These are phyloP conservation scores for Globisporangium uncinulatum DNA, from an alignment of 352 stramenopile species.

Conservation along the genomic window DNA sequence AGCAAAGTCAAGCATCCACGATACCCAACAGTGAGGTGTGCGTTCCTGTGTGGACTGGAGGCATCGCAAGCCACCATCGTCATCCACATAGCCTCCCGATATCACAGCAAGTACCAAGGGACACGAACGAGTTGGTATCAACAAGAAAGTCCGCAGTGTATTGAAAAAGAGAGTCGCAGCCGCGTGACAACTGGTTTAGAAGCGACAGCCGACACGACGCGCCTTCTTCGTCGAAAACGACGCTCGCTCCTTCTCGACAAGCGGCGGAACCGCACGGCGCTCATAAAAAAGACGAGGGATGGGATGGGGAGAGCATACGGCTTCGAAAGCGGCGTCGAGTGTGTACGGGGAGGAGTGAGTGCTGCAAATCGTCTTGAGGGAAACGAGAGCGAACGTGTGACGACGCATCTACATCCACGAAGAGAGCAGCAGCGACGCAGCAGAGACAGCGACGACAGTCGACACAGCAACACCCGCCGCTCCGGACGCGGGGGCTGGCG, in stretches of 20 bases:
- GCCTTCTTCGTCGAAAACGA: too few species aligned
- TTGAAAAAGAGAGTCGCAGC: too few species aligned
- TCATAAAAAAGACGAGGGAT: neutral
- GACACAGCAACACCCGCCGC: neutral
- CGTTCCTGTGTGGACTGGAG: neutral
- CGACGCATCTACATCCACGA: slow-evolving; percentile 7
- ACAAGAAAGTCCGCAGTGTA: too few species aligned
- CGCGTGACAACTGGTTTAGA: too few species aligned
- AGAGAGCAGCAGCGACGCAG: slow-evolving; percentile 6
- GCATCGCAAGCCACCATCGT: too few species aligned
- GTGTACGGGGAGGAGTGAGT: neutral
- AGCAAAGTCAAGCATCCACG: too few species aligned
- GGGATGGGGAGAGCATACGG: neutral
- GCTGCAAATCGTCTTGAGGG: too few species aligned
- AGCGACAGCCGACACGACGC: too few species aligned
- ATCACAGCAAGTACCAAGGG: slow-evolving; percentile 5
- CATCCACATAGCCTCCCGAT: too few species aligned
- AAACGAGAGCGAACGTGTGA: too few species aligned
- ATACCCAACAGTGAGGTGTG: neutral
- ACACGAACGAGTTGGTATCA: neutral
- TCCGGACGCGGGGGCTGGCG: neutral
- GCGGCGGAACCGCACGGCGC: neutral
- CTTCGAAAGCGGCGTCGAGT: neutral
- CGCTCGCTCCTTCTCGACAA: too few species aligned
- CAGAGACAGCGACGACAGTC: slow-evolving; percentile 4